A percentile compares a stretch with the other conserved stretches of the same genome.
Evolutionary conservation across 129 eudicot species (phyloP).

Genomic region (Flaveria ramosissima): DNA sequence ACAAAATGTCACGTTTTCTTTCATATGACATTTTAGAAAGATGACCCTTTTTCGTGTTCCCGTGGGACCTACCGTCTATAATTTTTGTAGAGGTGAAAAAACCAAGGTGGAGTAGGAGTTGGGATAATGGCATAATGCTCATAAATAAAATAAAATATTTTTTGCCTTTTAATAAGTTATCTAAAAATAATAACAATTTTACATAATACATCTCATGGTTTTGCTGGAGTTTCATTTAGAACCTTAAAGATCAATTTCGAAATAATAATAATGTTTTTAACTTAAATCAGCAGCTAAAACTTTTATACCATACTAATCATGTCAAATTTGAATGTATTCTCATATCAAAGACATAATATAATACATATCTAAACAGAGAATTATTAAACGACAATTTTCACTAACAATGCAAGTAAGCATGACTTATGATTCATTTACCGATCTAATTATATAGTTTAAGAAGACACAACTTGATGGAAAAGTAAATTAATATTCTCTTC

Average conservation of each 20-base stretch:
- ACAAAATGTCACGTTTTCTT: conserved; percentile 10
- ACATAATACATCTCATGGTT: conserved; percentile 14
- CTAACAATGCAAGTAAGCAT: too few relatives aligned
- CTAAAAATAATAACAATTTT: background rate
- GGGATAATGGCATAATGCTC: conserved; percentile 21
- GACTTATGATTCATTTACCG: background rate
- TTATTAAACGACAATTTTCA: background rate
- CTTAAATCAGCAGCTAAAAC: background rate
- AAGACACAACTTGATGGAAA: too few relatives aligned
- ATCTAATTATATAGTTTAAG: too few relatives aligned
- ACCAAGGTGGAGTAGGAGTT: conserved; percentile 20
- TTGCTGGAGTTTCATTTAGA: background rate
- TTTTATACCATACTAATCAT: background rate
- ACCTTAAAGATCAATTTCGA: background rate
- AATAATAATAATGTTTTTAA: background rate
- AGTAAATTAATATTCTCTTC: too few relatives aligned
- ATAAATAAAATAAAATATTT: conserved; percentile 21
- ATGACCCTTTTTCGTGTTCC: conserved; percentile 3
- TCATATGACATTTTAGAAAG: background rate
- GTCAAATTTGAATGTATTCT: background rate
- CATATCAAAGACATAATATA: background rate
- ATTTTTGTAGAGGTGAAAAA: conserved; percentile 33
- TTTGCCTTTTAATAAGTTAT: background rate
- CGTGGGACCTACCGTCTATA: conserved; percentile 20
- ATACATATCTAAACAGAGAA: background rate